These are phyloP conservation scores for Phytophthora nicotianae DNA, from an alignment of 352 stramenopile genomes.

Conservation along the genomic window DNA sequence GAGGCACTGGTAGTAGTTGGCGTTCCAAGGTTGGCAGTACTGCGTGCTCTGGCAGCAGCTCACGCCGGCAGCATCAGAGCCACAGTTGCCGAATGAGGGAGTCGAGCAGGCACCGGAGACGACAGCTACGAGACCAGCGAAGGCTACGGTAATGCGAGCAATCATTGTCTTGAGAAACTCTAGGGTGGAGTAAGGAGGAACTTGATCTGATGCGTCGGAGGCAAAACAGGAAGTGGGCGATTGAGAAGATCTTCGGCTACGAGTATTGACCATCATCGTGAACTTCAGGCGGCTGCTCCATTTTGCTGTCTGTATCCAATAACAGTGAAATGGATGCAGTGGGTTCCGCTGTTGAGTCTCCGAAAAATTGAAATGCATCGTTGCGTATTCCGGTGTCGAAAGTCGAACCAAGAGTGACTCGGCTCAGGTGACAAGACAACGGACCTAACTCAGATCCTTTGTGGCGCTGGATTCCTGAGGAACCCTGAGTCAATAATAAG, in stretches of 20 bases:
- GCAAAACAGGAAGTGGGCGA: slow-evolving; percentile 22
- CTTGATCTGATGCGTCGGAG: slow-evolving; percentile 12
- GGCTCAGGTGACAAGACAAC: not conserved
- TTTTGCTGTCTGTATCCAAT: slow-evolving; percentile 21
- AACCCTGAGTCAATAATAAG: not conserved
- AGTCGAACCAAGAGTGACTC: not conserved
- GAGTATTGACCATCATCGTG: not conserved
- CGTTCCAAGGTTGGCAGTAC: slow-evolving; percentile 40
- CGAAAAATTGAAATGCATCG: slow-evolving; percentile 7
- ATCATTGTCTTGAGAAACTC: slow-evolving; percentile 26
- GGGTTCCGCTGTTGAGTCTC: slow-evolving; percentile 16
- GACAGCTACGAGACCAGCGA: slow-evolving; percentile 10
- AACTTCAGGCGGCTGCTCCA: not conserved
- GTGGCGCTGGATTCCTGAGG: slow-evolving; percentile 4
- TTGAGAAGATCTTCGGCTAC: not conserved
- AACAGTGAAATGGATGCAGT: slow-evolving; percentile 10
- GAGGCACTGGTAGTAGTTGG: slow-evolving; percentile 35
- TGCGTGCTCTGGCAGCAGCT: slow-evolving; percentile 24
- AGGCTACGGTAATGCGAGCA: slow-evolving; percentile 21
- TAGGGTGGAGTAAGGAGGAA: slow-evolving; percentile 6
- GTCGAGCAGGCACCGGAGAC: slow-evolving; percentile 12
- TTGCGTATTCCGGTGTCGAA: slow-evolving; percentile 7
- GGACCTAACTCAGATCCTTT: not conserved
- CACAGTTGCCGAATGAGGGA: slow-evolving; percentile 15
- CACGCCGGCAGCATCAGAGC: slow-evolving; percentile 16